Evolutionary conservation across 129 eudicot genomes (phyloP), one percentile per base, ranked within the genome.

Genomic region (Chrysanthemum seticuspe): DNA sequence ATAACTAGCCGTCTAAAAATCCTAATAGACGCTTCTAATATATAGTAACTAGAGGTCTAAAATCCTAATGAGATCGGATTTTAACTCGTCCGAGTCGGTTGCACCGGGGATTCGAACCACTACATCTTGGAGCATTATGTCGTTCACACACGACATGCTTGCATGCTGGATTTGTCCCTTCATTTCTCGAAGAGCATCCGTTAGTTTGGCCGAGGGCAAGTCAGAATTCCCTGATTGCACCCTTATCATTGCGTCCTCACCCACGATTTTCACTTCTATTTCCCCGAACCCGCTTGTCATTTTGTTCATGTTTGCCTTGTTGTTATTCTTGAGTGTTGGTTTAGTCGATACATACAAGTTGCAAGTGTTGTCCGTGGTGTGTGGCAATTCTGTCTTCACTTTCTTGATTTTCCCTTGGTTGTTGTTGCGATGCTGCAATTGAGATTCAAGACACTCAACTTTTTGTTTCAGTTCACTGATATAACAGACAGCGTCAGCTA

Each of bases 401-500:
- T 40, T 53, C 70, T 72, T 85, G 4, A 48, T 8, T 15, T 23
- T 21, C 9, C 65, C 53, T 10, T 61, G 55, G 6, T 21, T 27
- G 44, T 47, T 45, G 16, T 53, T 49, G 10, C 13, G 3, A 34
- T 11, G n/a, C 4, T 72, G 68, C 45, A 84, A 54, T 31, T 77
- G 84, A 0, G 82, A 59, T 59, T 88, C 83, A 13, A 85, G 45
- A 2, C 81, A 80, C 0, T 82, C 79, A 1, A 85, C 83, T 61
- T 78, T 82, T 49, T 76, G 48, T 57, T 78, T 80, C 14, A 88
- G 76, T 48, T 88, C 90, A 54, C 81, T 84, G 51, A 88, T 88
- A 82, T 88, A 88, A 1, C 79, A 68, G 1, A 85, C 86, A 3
- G 95, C 90, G 23, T 88, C 95, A 3, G 84, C 83, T 1, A 88